Conservation (phyloP, 257 asterid species). For the Ilex aquifolium region DNA sequence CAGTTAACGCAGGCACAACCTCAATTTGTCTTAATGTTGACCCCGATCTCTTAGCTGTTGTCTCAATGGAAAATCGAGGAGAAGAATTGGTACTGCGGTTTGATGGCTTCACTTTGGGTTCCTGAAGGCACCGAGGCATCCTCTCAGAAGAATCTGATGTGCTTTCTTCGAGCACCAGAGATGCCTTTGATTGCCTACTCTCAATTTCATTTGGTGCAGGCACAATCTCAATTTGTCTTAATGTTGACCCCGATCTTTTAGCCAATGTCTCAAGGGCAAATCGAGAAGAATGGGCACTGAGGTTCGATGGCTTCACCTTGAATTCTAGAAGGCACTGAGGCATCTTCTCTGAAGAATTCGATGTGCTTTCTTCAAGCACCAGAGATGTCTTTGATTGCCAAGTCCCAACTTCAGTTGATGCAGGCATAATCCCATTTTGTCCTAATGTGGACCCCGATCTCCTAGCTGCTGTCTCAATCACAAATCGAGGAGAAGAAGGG, state of each 20-base stretch:
- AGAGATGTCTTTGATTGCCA: conserved; percentile 7
- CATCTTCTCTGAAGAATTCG: background rate
- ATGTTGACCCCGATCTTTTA: conserved; percentile 9
- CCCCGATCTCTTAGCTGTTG: background rate
- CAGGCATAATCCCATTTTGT: conserved; percentile 19
- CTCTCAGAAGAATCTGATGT: conserved; percentile 32
- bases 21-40: conserved; percentile 18
- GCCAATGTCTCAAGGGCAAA: background rate
- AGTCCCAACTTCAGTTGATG: conserved; percentile 20
- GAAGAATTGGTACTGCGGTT: conserved; percentile 29
- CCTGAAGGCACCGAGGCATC: conserved; percentile 22
- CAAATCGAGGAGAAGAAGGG: conserved; percentile 18
- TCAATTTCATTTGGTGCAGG: conserved; percentile 24
- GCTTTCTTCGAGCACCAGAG: conserved; percentile 40
- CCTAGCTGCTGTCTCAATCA: background rate
- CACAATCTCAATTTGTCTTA: conserved; percentile 12
- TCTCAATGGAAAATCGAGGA: background rate
- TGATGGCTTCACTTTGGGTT: conserved; percentile 29
- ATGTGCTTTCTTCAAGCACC: conserved; percentile 13
- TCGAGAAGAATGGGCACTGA: conserved; percentile 16
- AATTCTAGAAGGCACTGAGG: conserved; percentile 13
- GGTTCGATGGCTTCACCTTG: conserved; percentile 15
- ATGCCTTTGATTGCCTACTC: conserved; percentile 17
- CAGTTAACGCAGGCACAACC: conserved; percentile 14
- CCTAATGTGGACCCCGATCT: conserved; percentile 9